Conservation (phyloP, 108 stramenopile species). For the Nannochloropsis salina region DNA sequence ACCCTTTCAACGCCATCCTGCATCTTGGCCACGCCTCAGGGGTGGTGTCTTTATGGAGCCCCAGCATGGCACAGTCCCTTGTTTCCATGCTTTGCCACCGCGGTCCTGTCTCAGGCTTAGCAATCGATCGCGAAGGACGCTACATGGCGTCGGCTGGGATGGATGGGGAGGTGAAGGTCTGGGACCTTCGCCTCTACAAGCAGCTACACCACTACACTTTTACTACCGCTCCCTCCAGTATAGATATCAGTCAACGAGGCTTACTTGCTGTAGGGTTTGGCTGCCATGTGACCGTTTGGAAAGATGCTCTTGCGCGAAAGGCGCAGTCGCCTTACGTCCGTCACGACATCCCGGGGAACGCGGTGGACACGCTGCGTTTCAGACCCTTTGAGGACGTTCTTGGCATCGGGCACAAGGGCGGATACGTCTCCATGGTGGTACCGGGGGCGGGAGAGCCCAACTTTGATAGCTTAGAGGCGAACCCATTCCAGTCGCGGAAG, state of each 20-base stretch:
- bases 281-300: conserved; percentile 79
- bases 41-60: conserved; percentile 92
- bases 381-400: conserved; percentile 96
- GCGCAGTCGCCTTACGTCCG: conserved; percentile 78
- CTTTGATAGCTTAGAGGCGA: conserved; percentile 78
- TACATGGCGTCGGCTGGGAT: conserved; percentile 79
- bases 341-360: conserved; percentile 62
- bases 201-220: conserved; percentile 48
- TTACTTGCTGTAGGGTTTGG: conserved; percentile 70
- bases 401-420: conserved; percentile 80
- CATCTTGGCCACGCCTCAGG: conserved; percentile 92
- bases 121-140: conserved; percentile 58
- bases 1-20: conserved; percentile 83
- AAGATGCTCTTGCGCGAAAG: conserved; percentile 66
- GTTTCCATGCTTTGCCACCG: conserved; percentile 75
- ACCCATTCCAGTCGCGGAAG: conserved; percentile 80
- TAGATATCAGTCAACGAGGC: conserved; percentile 87
- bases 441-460: conserved; percentile 95
- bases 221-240: conserved; percentile 45
- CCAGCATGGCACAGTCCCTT: conserved; percentile 61
- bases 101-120: conserved; percentile 72
- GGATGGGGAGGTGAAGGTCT: conserved; percentile 75
- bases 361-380: conserved; percentile 59
- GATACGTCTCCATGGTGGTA: conserved; percentile 77
- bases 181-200: conserved; percentile 81